phyloP scores from a whole-genome alignment of 257 asterid genomes.

The Lavandula angustifolia region DNA sequence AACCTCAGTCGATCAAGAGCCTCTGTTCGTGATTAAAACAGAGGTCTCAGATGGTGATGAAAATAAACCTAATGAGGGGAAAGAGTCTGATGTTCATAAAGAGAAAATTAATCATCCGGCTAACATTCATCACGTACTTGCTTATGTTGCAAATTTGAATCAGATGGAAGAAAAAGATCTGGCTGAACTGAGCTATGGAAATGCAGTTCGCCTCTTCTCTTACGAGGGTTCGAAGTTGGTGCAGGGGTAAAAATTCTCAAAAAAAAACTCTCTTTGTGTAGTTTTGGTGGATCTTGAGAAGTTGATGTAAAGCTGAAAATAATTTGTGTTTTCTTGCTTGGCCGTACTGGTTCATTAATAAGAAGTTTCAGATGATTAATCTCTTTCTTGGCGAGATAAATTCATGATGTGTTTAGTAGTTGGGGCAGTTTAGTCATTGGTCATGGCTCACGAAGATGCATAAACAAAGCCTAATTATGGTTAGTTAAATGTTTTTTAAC shows the following conservation, averaged over 20 bases:
- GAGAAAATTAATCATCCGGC: conserved; percentile 79
- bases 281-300: background rate
- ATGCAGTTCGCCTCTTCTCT: conserved; percentile 71
- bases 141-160: conserved; percentile 63
- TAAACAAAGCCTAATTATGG: too few species aligned
- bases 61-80: conserved; percentile 24
- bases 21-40: conserved; percentile 41
- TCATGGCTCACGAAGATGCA: too few species aligned
- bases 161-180: conserved; percentile 63
- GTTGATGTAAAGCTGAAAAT: background rate
- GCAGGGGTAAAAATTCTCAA: conserved; percentile 7
- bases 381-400: too few species aligned
- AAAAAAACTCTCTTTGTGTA: background rate
- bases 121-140: conserved; percentile 74
- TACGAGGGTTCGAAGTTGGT: conserved; percentile 75
- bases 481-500: too few species aligned
- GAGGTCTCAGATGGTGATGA: conserved; percentile 32
- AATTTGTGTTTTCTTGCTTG: background rate
- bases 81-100: conserved; percentile 22
- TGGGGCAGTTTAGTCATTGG: too few species aligned
- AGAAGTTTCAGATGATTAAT: too few species aligned
- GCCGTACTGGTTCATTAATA: background rate
- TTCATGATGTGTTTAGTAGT: too few species aligned
- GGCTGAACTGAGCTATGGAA: conserved; percentile 67
- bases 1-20: conserved; percentile 29